Base-by-base conservation (phyloP, 2,329 filamentous ascomycete genomes). In the Akanthomyces muscarius region DNA sequence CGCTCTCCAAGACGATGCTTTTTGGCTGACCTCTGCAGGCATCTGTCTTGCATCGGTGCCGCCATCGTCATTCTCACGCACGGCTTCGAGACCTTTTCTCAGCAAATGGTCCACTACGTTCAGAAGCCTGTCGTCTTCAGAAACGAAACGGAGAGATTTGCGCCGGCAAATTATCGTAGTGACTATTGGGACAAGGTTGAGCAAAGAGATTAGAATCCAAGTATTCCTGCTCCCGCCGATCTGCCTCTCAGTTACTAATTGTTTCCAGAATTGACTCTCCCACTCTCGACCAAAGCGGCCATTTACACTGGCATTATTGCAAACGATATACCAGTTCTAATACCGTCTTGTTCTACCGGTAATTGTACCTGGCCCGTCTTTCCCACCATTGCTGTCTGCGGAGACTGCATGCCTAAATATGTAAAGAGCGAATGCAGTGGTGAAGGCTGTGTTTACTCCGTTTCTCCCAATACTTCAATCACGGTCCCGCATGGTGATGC, bases 41-140 rank as follows among this genome's bases (percentile, higher is more conserved):
- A 78, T 59, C 66, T 76, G 4, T 74, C 74, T 1, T 77, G 75
- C 54, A 66, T 77, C n/a, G 76, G 76, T 3, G 75, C 75, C 1
- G 63, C 70, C 33, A 75, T 77, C 48, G 68, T 74, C 1, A 65
- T 78, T 50, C 58, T 77, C 1, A 70, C 71, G 2, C 72, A 75
- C 28, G 74, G 74, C 3, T 76, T 78, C 42, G 75, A 77, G 65
- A 75, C 75, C 0, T 76, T 77, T 62, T 77, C 74, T 1, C 74
- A 76, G 63, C 71, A 76, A 65, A 76, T 77, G 70, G 72, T 76
- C 38, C 68, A 67, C 11, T 74, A 72, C 63, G 68, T 73, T 23
- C 68, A 74, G 21, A 60, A 64, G 16, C 72, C 72, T 1, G 69
- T 65, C 3, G 42, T 66, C 10, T 65, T 69, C 18, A 56, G 63